Conservation (phyloP, 2,329 filamentous ascomycete genomes). For the Hortaea sp. region DNA sequence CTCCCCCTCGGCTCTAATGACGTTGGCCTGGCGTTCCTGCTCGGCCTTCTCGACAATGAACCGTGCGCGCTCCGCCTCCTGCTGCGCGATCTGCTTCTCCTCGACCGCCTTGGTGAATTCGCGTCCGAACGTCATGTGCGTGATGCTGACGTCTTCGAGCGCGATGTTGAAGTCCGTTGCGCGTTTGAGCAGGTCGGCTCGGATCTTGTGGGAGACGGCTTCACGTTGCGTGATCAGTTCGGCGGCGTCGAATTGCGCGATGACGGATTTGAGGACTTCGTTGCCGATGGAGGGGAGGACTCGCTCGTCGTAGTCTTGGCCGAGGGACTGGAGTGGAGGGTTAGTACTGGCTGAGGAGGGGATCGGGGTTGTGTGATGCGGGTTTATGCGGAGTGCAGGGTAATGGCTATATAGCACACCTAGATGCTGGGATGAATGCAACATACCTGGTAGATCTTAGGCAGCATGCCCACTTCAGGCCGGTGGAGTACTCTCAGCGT, state of each 20-base stretch:
- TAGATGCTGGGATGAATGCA: not conserved
- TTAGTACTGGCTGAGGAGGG: not conserved
- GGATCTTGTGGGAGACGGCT: conserved; percentile 91
- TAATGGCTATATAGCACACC: not conserved
- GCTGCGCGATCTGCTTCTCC: conserved; percentile 99
- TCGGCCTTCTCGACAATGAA: conserved; percentile 99
- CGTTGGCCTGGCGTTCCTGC: conserved; percentile 96
- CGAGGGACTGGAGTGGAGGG: conserved; percentile 64
- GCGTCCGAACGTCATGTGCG: conserved; percentile 99
- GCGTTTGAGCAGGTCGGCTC: conserved; percentile 79
- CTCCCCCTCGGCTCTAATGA: conserved; percentile 96
- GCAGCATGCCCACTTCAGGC: conserved; percentile 82
- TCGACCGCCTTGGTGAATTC: conserved; percentile 98
- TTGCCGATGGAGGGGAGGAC: conserved; percentile 46
- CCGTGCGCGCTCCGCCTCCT: conserved; percentile 91
- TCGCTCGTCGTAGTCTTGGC: conserved; percentile 84
- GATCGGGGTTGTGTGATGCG: not conserved
- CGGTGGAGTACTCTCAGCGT: conserved; percentile 91
- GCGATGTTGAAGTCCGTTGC: conserved; percentile 98
- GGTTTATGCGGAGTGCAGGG: not conserved
- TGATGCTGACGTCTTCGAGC: conserved; percentile 97
- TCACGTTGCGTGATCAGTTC: conserved; percentile 93
- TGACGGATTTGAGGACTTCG: conserved; percentile 46
- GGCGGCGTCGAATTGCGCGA: conserved; percentile 44
- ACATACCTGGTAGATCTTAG: conserved; percentile 94